phyloP scores from a whole-genome alignment of 257 asterid genomes.

The Solanum piurae region DNA sequence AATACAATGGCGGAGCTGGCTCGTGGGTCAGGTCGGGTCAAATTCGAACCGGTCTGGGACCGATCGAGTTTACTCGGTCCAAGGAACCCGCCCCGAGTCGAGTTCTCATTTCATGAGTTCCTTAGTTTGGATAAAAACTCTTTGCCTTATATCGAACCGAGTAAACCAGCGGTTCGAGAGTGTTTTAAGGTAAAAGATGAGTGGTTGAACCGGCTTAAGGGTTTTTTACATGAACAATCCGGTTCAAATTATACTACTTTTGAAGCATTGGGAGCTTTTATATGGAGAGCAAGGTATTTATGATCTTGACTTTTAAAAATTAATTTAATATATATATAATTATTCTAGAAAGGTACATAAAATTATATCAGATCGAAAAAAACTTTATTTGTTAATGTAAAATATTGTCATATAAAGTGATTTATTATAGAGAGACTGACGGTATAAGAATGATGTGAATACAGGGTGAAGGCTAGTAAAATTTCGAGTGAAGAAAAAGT shows the following conservation, averaged over 20 bases:
- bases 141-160: constrained; percentile 17
- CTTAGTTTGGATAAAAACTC: constrained; percentile 29
- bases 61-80: constrained; percentile 37
- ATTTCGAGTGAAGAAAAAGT: constrained; percentile 35
- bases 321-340: neutral
- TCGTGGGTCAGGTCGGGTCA: constrained; percentile 20
- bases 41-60: constrained; percentile 42
- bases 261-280: constrained; percentile 58
- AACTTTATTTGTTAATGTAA: neutral
- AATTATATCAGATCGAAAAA: neutral
- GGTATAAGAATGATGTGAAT: neutral
- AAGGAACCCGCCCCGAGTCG: constrained; percentile 21
- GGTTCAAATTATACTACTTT: constrained; percentile 48
- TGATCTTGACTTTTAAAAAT: neutral
- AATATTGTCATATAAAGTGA: neutral
- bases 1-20: constrained; percentile 47
- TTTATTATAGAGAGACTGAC: neutral
- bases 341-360: neutral
- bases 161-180: constrained; percentile 25
- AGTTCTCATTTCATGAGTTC: constrained; percentile 25
- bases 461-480: constrained; percentile 40
- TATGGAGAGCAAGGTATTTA: constrained; percentile 56
- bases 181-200: constrained; percentile 30
- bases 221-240: constrained; percentile 16
- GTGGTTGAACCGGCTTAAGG: constrained; percentile 43